phyloP scores from a whole-genome alignment of 2,329 filamentous ascomycete genomes.

The Aureobasidium musti region DNA sequence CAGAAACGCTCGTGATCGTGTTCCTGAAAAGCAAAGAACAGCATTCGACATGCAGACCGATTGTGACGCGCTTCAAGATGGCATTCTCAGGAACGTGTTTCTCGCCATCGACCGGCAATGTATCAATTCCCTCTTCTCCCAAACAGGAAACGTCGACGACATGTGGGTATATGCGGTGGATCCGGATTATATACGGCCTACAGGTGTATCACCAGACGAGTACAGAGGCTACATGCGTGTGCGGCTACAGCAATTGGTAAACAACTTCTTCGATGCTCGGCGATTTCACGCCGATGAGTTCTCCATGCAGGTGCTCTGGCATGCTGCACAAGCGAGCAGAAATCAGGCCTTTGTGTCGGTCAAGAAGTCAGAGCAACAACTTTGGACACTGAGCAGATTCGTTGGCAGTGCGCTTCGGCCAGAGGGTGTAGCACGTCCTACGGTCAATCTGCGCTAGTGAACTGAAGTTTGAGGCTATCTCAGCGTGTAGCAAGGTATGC shows the following conservation, averaged over 20 bases:
- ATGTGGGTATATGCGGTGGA: conserved; percentile 30
- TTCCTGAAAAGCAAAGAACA: not conserved
- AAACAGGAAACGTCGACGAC: not conserved
- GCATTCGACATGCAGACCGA: not conserved
- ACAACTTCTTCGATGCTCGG: conserved; percentile 30
- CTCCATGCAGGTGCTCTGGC: conserved; percentile 26
- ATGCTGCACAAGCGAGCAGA: conserved; percentile 25
- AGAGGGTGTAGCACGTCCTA: not conserved
- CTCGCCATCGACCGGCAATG: not conserved
- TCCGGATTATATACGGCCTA: conserved; percentile 23
- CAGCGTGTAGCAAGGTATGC: too few relatives aligned
- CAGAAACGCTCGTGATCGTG: not conserved
- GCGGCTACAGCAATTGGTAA: conserved; percentile 31
- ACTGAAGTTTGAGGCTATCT: not conserved
- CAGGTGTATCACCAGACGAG: conserved; percentile 8
- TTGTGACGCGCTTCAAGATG: not conserved
- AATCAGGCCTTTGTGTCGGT: conserved; percentile 29
- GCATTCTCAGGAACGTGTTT: conserved; percentile 6
- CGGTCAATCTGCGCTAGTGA: not conserved
- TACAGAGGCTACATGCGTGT: conserved; percentile 31
- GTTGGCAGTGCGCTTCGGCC: not conserved
- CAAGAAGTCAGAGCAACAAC: conserved; percentile 1
- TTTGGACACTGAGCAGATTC: not conserved
- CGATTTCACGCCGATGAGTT: conserved; percentile 27
- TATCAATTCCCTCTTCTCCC: not conserved